A percentile compares a stretch with the other conserved stretches of the same genome.
Evolutionary conservation across 192 early-diverging fungal species (phyloP).

Genomic region (Coemansia sp.): DNA sequence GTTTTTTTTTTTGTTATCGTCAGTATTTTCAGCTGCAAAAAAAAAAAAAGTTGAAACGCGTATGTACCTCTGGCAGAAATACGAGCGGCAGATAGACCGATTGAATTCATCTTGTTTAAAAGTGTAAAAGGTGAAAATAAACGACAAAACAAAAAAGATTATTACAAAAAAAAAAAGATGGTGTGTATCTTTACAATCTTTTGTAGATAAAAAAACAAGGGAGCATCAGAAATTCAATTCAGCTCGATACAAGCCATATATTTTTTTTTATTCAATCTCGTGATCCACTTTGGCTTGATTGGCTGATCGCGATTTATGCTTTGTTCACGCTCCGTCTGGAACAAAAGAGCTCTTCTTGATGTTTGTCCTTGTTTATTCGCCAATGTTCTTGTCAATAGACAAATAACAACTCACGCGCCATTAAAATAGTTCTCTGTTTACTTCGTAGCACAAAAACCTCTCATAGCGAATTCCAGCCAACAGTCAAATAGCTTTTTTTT

Average conservation of each 20-base stretch:
- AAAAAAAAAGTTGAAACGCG: no score
- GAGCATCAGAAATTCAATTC: neutral
- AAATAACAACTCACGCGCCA: no score
- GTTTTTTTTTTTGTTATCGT: no score
- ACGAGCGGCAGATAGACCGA: slow-evolving; percentile 9
- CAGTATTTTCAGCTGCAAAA: no score
- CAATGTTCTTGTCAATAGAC: no score
- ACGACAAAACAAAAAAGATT: neutral
- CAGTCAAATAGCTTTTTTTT: no score
- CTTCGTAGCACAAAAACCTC: no score
- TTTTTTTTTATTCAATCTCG: neutral
- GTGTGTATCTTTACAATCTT: neutral
- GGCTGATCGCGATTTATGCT: neutral
- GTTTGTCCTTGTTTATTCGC: no score
- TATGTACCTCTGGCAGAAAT: slow-evolving; percentile 12
- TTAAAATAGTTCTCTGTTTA: no score
- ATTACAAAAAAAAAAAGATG: neutral
- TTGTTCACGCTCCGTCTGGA: neutral
- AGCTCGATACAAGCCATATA: neutral
- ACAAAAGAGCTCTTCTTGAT: no score
- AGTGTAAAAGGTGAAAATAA: neutral
- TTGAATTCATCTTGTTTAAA: slow-evolving; percentile 24
- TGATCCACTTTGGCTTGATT: neutral
- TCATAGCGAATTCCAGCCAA: no score
- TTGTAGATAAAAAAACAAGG: neutral